Conservation (phyloP, 2,329 filamentous ascomycete species). For the Atkinsonella hypoxylon region DNA sequence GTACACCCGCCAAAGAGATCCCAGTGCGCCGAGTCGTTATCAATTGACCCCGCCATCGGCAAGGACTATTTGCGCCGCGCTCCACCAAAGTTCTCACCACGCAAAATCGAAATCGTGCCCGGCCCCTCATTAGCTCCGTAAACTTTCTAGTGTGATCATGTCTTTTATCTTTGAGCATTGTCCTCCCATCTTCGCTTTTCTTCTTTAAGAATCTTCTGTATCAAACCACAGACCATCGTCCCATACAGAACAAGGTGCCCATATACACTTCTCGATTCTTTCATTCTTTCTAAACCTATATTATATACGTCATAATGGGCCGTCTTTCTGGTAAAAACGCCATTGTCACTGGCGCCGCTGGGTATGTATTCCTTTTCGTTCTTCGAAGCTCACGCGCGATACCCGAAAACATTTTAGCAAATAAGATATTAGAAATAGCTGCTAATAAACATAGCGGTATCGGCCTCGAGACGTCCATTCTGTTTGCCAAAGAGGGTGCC, state of each 20-base stretch:
- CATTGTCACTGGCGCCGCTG: conserved; percentile 73
- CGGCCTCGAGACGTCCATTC: conserved; percentile 80
- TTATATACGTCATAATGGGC: conserved; percentile 21
- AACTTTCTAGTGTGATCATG: background rate
- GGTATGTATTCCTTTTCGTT: conserved; percentile 36
- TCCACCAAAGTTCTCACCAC: no score
- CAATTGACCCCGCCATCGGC: no score
- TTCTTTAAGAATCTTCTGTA: background rate
- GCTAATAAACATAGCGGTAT: conserved; percentile 52
- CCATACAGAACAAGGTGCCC: no score
- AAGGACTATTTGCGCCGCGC: no score
- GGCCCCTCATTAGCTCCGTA: background rate
- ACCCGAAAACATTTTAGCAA: conserved; percentile 1
- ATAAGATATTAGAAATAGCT: background rate
- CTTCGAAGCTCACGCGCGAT: no score
- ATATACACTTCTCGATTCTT: background rate
- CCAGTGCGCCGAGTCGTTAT: no score
- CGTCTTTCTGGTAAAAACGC: conserved; percentile 50
- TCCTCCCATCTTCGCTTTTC: background rate
- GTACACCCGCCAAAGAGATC: no score
- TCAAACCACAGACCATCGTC: background rate
- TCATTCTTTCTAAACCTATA: background rate
- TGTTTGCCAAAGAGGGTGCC: conserved; percentile 82
- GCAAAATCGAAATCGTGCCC: no score
- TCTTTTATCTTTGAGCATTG: background rate